Evolutionary conservation across 2,329 filamentous ascomycete species (phyloP).

Genomic region (Emergomyces orientalis): DNA sequence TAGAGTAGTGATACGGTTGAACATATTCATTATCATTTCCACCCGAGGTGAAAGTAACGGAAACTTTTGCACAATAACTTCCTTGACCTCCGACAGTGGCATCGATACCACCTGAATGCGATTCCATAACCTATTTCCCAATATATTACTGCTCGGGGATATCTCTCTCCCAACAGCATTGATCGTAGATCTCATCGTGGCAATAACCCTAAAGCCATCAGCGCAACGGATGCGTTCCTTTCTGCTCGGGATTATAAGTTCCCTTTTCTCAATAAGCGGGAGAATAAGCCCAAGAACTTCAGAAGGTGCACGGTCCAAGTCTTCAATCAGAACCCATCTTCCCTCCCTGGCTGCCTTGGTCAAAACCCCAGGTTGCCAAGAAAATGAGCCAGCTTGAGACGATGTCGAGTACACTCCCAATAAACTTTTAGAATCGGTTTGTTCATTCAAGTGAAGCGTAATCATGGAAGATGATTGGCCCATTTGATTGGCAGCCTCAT

Average conservation of each 20-base stretch:
- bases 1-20: constrained; percentile 35
- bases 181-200: constrained; percentile 67
- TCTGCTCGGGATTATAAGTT: constrained; percentile 79
- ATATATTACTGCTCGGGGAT: constrained; percentile 56
- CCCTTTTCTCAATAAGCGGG: constrained; percentile 84
- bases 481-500: constrained; percentile 70
- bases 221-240: constrained; percentile 77
- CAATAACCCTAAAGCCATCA: constrained; percentile 80
- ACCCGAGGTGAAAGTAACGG: constrained; percentile 54
- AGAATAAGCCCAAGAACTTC: constrained; percentile 90
- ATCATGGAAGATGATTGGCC: constrained; percentile 76
- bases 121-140: constrained; percentile 82
- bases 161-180: constrained; percentile 62
- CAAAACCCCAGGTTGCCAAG: constrained; percentile 84
- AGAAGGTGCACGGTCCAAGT: constrained; percentile 86
- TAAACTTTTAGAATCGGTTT: constrained; percentile 94
- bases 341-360: constrained; percentile 91
- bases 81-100: constrained; percentile 58
- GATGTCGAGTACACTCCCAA: constrained; percentile 91
- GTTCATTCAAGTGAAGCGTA: constrained; percentile 91
- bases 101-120: constrained; percentile 61
- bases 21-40: constrained; percentile 48
- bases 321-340: constrained; percentile 93
- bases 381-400: constrained; percentile 76
- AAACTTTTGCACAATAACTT: constrained; percentile 62